Evolutionary conservation across 352 stramenopile species (phyloP), one percentile per base, ranked within the genome.

Genomic region (Phytophthora crassamura): DNA sequence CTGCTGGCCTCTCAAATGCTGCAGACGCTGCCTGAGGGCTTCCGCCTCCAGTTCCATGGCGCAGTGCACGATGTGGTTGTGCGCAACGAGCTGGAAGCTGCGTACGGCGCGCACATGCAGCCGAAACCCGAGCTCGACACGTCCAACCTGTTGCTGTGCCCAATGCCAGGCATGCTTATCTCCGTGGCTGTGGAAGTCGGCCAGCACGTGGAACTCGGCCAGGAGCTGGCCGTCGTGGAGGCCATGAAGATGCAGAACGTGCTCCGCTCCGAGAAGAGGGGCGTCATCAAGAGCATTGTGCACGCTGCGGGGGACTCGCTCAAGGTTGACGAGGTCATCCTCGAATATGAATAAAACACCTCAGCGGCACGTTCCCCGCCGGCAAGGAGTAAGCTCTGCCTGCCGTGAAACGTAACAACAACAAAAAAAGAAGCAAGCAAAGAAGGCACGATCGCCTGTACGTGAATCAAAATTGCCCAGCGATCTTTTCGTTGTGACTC

Each of bases 171-270:
- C 10, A 95, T 94, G 61, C 75, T 98, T 12, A 74, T 97, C 28
- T 94, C 84, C 5, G 69, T 97, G 12, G 78, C 78, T 9, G 91
- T 98, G 1, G 55, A 90, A 51, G 83, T 90, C 33, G 96, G 95
- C n/a, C 80, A 98, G 57, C 45, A 88, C n/a, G 95, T 99, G 8
- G 90, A 98, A 74, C 72, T 90, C 12, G 96, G 94, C 33, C 91
- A 99, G 73, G 89, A 98, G 46, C 75, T 99, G 8, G 96, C 92
- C 43, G 88, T 99, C 25, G 90, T 99, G 18, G 96, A 99, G 72
- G 97, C 97, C 14, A 99, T 99, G 97, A 99, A 99, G 77, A 99
- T 99, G 97, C 95, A 98, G 80, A 99, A 99, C 72, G 88, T 98
- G 33, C 82, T 99, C 35, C 90, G 91, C 18, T 93, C 95, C 12